Conservation (phyloP, 2,329 filamentous ascomycete genomes). For the Aureobasidium sp. region DNA sequence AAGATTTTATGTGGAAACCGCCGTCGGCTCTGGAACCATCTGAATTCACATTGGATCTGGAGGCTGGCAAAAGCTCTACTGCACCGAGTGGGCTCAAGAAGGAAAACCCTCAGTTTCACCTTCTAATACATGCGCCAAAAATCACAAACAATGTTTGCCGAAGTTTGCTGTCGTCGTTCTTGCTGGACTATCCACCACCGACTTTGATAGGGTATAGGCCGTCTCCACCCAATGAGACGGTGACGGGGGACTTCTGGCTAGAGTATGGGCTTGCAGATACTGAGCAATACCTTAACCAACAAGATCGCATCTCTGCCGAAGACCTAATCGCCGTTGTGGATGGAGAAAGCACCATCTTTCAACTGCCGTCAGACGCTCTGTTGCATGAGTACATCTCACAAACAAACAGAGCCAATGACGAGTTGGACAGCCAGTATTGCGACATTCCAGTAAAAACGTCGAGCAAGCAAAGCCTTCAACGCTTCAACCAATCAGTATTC, state of each 20-base stretch:
- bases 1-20: conserved; percentile 9
- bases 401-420: neutral
- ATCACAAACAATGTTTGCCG: conserved; percentile 13
- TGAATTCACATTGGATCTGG: neutral
- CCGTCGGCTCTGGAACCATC: conserved; percentile 1
- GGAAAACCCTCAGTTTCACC: conserved; percentile 14
- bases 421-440: neutral
- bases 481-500: conserved; percentile 16
- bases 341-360: conserved; percentile 11
- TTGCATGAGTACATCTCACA: conserved; percentile 4
- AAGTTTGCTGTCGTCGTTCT: conserved; percentile 3
- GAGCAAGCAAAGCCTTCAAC: conserved; percentile 1
- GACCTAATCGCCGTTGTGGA: conserved; percentile 10
- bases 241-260: conserved; percentile 9
- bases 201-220: conserved; percentile 12
- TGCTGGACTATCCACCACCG: conserved; percentile 11
- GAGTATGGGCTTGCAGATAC: conserved; percentile 12
- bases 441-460: conserved; percentile 2
- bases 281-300: neutral
- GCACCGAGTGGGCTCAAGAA: conserved; percentile 8
- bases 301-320: neutral
- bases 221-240: neutral
- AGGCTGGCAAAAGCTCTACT: neutral
- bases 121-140: conserved; percentile 14
- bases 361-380: conserved; percentile 8